Evolutionary conservation across 116 monocot species (phyloP).

Genomic region (Papilionanthe hybrid): DNA sequence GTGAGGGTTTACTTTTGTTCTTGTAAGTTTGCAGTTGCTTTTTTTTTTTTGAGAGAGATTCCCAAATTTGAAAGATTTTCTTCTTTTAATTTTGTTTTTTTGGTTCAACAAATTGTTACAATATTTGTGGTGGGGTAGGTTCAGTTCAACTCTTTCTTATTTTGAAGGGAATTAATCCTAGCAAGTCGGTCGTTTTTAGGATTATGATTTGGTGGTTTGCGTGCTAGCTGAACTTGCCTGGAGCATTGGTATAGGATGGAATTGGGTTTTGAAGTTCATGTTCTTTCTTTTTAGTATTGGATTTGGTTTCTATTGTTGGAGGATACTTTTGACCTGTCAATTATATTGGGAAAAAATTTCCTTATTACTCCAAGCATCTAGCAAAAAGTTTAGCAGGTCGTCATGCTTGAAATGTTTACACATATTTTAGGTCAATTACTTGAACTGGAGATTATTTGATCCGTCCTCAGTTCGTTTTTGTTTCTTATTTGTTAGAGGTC

Average conservation of each 20-base stretch:
- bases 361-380: not conserved
- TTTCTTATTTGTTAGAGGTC: not conserved
- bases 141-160: not conserved
- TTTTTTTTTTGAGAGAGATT: not conserved
- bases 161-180: not conserved
- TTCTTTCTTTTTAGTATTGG: not conserved
- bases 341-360: not conserved
- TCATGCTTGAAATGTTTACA: not conserved
- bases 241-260: not conserved
- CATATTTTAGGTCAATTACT: not conserved
- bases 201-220: not conserved
- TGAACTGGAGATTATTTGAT: not conserved
- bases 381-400: not conserved
- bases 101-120: not conserved
- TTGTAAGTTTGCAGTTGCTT: not conserved
- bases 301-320: not conserved
- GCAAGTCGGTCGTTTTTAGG: not conserved
- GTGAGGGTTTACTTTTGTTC: conserved; percentile 14
- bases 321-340: not conserved
- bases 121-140: not conserved
- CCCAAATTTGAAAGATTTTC: not conserved
- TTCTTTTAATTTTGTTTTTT: not conserved
- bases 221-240: not conserved
- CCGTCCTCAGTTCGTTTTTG: not conserved
- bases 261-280: not conserved